phyloP scores from a whole-genome alignment of 129 eudicot genomes.

The Saposhnikovia divaricata region DNA sequence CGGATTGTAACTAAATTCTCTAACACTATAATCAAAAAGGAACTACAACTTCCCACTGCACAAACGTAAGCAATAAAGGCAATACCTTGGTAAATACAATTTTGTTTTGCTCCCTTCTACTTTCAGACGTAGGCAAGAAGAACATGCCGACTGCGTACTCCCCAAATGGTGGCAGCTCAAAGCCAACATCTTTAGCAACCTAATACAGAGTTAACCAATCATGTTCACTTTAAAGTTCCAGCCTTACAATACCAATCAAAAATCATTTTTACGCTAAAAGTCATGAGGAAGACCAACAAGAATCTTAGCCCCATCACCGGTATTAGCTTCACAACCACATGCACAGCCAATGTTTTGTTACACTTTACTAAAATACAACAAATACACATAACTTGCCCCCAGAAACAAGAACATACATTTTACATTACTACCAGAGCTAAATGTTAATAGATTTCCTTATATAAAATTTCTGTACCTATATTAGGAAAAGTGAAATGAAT shows the following conservation, averaged over 20 bases:
- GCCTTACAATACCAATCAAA: not conserved
- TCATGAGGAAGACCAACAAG: constrained; percentile 96
- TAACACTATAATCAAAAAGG: too few relatives aligned
- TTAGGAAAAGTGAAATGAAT: not conserved
- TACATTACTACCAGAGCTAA: not conserved
- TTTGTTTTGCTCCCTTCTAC: too few relatives aligned
- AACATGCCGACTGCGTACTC: too few relatives aligned
- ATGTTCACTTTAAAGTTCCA: not conserved
- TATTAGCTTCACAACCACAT: constrained; percentile 93
- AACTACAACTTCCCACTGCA: too few relatives aligned
- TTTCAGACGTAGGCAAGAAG: too few relatives aligned
- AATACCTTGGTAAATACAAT: not conserved
- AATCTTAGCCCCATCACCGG: constrained; percentile 99
- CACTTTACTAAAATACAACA: not conserved
- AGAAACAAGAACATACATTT: not conserved
- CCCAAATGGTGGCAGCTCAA: too few relatives aligned
- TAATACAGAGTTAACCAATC: not conserved
- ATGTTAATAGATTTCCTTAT: not conserved
- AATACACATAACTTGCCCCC: not conserved
- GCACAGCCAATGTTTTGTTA: constrained; percentile 34
- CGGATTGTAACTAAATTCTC: too few relatives aligned
- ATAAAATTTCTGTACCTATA: not conserved
- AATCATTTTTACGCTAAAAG: not conserved
- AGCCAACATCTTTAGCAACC: too few relatives aligned
- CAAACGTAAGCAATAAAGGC: not conserved